Percentiles rank a stretch among this genome's conserved stretches.
These are phyloP conservation scores for Halenospora varia DNA, from an alignment of 495 filamentous ascomycete species.

Conservation along the genomic window DNA sequence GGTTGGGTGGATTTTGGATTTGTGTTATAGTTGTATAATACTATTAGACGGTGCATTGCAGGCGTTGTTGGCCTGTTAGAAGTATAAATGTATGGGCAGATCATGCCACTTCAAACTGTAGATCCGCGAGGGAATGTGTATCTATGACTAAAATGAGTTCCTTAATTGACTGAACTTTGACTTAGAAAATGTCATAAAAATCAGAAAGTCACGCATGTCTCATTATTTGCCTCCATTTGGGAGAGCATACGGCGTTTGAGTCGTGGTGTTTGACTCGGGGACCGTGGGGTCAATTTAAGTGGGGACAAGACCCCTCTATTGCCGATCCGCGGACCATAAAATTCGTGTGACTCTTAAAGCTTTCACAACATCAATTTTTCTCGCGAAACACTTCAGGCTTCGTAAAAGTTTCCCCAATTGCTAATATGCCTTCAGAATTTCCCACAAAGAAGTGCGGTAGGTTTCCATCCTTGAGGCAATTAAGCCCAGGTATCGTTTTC, in stretches of 20 bases:
- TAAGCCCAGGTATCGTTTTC: too few species aligned
- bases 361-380: not conserved
- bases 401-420: not conserved
- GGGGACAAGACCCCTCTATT: not conserved
- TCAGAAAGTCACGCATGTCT: too few species aligned
- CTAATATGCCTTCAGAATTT: conserved; percentile 1
- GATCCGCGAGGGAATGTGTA: too few species aligned
- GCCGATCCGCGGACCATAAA: not conserved
- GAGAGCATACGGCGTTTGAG: too few species aligned
- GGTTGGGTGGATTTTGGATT: not conserved
- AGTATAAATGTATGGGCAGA: not conserved
- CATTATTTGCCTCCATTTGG: too few species aligned
- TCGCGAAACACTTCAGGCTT: not conserved
- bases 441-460: conserved; percentile 17
- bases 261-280: too few species aligned
- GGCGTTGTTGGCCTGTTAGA: not conserved
- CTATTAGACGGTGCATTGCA: not conserved
- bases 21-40: not conserved
- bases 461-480: not conserved
- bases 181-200: too few species aligned
- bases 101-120: not conserved
- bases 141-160: too few species aligned
- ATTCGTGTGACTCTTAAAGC: not conserved
- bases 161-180: too few species aligned
- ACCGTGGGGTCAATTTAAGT: too few species aligned